Evolutionary conservation across 352 stramenopile species (phyloP).

Genomic region (Globisporangium nagaii): DNA sequence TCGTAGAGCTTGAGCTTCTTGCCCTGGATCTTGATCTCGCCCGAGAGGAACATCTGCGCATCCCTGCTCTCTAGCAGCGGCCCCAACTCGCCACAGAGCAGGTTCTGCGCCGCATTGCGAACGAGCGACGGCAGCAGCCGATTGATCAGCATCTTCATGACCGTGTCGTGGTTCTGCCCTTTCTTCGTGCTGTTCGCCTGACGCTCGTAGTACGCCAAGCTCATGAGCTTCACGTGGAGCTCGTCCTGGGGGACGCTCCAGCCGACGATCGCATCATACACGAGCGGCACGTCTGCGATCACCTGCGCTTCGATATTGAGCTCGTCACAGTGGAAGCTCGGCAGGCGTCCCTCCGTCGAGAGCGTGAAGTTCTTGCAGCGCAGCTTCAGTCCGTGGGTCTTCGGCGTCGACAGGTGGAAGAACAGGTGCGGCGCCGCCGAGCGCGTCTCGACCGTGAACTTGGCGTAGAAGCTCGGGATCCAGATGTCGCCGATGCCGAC

Average conservation of each 20-base stretch:
- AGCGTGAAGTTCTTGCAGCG: constrained; percentile 63
- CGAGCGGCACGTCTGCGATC: constrained; percentile 56
- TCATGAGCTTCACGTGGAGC: constrained; percentile 60
- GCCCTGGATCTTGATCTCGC: constrained; percentile 59
- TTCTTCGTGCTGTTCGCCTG: constrained; percentile 47
- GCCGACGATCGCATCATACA: constrained; percentile 48
- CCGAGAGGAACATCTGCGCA: constrained; percentile 51
- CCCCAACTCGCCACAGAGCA: constrained; percentile 61
- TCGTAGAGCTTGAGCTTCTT: constrained; percentile 58
- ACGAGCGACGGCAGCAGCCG: constrained; percentile 59
- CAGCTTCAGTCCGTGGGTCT: constrained; percentile 49
- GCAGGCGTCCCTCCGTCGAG: constrained; percentile 52
- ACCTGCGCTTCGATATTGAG: constrained; percentile 71
- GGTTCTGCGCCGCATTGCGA: constrained; percentile 41
- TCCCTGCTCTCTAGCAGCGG: constrained; percentile 45
- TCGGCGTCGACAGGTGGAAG: constrained; percentile 57
- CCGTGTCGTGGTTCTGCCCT: constrained; percentile 60
- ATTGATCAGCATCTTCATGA: constrained; percentile 83
- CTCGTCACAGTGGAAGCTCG: constrained; percentile 73
- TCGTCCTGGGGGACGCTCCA: constrained; percentile 60
- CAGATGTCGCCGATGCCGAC: constrained; percentile 67
- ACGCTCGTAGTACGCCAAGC: constrained; percentile 70
- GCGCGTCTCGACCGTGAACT: constrained; percentile 68
- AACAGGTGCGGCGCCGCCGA: constrained; percentile 50
- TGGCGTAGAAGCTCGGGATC: constrained; percentile 66